These are phyloP conservation scores for Corynespora cassiicola DNA, from an alignment of 2,329 filamentous ascomycete genomes.

Conservation along the genomic window DNA sequence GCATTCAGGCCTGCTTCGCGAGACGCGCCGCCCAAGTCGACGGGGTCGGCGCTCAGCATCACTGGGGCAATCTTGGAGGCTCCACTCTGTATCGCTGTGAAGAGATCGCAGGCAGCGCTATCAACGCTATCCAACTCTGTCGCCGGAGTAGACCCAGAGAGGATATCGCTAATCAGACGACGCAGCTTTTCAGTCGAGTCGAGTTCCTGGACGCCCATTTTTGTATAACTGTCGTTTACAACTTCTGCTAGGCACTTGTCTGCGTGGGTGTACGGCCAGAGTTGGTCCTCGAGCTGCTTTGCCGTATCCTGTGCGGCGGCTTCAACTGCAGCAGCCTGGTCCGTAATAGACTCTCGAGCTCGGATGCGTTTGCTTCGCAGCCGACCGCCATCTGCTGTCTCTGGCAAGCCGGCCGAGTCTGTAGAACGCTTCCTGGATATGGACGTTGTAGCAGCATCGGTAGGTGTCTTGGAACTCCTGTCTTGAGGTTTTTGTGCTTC, in stretches of 20 bases:
- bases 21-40: slow-evolving; percentile 57
- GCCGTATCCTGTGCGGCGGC: slow-evolving; percentile 58
- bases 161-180: slow-evolving; percentile 28
- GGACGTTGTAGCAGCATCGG: slow-evolving; percentile 47
- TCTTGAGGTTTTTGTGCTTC: slow-evolving; percentile 22
- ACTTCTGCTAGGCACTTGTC: slow-evolving; percentile 66
- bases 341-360: slow-evolving; percentile 63
- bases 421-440: slow-evolving; percentile 67
- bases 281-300: slow-evolving; percentile 62
- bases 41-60: slow-evolving; percentile 56
- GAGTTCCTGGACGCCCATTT: slow-evolving; percentile 56
- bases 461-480: slow-evolving; percentile 11
- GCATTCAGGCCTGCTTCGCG: slow-evolving; percentile 59
- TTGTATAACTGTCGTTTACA: slow-evolving; percentile 59
- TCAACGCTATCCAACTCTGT: slow-evolving; percentile 25
- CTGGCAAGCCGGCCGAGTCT: slow-evolving; percentile 64
- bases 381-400: slow-evolving; percentile 62
- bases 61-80: slow-evolving; percentile 53
- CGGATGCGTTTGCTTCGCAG: slow-evolving; percentile 67
- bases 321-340: slow-evolving; percentile 52
- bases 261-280: slow-evolving; percentile 60
- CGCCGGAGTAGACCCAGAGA: slow-evolving; percentile 9
- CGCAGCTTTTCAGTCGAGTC: slow-evolving; percentile 50
- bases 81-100: slow-evolving; percentile 40
- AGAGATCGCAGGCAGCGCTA: slow-evolving; percentile 53